A percentile compares a stretch with the other conserved stretches of the same genome.
phyloP scores from a whole-genome alignment of 768 basidiomycete species.

The Tubosaeta sp. region DNA sequence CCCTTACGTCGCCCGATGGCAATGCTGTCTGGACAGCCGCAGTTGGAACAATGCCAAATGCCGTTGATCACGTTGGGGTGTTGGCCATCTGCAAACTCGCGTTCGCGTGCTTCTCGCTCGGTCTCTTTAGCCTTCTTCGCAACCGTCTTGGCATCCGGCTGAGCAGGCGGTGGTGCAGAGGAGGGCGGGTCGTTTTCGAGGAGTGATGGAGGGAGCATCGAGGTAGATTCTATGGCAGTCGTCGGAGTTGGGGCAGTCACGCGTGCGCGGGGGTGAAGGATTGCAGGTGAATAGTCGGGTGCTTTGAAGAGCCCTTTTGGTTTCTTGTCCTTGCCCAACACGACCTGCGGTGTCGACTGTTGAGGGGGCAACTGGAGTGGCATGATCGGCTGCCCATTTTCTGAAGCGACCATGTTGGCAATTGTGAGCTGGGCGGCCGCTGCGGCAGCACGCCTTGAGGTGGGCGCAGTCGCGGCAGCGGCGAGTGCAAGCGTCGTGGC shows the following conservation, averaged over 20 bases:
- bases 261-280: conserved; percentile 58
- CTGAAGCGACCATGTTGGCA: conserved; percentile 88
- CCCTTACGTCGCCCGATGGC: conserved; percentile 86
- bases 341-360: conserved; percentile 27
- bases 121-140: conserved; percentile 68
- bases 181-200: conserved; percentile 58
- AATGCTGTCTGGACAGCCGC: conserved; percentile 84
- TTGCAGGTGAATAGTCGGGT: conserved; percentile 50
- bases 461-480: conserved; percentile 61
- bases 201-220: conserved; percentile 48
- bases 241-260: conserved; percentile 58
- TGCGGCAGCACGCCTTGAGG: conserved; percentile 79
- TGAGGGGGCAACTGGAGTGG: conserved; percentile 43
- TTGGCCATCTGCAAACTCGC: conserved; percentile 77
- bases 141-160: conserved; percentile 45
- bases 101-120: conserved; percentile 80
- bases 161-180: conserved; percentile 26
- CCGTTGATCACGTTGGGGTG: conserved; percentile 80
- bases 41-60: conserved; percentile 94
- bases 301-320: conserved; percentile 71
- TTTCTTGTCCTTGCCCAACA: conserved; percentile 59
- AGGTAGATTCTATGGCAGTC: conserved; percentile 62
- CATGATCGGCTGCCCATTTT: conserved; percentile 67
- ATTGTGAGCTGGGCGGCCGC: conserved; percentile 81
- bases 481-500: conserved; percentile 64